Conservation (phyloP, 2,329 filamentous ascomycete species). For the Calonectria ilicicola region DNA sequence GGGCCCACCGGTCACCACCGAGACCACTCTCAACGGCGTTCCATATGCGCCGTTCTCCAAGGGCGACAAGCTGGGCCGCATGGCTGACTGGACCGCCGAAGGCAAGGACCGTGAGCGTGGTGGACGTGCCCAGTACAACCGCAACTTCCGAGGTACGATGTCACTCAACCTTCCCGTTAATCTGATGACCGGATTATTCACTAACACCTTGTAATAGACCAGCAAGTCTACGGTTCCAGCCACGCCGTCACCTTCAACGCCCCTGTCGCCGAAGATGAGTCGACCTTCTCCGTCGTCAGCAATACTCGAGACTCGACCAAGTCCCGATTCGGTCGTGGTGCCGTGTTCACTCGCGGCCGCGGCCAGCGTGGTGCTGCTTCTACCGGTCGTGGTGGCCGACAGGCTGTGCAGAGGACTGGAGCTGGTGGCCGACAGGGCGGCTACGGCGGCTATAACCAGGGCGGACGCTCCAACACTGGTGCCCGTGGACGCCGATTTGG, state of each 20-base stretch:
- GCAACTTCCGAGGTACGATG: conserved; percentile 86
- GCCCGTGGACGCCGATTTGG: conserved; percentile 89
- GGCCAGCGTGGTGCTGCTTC: conserved; percentile 80
- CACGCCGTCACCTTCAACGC: conserved; percentile 89
- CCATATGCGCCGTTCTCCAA: conserved; percentile 99
- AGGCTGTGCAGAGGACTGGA: conserved; percentile 77
- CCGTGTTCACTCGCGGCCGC: conserved; percentile 89
- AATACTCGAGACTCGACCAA: conserved; percentile 90
- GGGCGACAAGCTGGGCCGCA: conserved; percentile 97
- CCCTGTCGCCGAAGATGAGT: conserved; percentile 93
- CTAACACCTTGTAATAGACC: conserved; percentile 68
- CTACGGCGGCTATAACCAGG: conserved; percentile 74
- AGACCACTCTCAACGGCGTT: conserved; percentile 93
- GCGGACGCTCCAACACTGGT: conserved; percentile 75
- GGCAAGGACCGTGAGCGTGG: conserved; percentile 86
- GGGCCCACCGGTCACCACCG: conserved; percentile 85
- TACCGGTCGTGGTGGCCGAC: conserved; percentile 68
- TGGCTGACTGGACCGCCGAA: conserved; percentile 98
- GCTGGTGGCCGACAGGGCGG: conserved; percentile 75
- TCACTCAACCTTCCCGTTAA: neutral
- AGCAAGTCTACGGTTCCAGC: conserved; percentile 96
- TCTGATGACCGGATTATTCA: conserved; percentile 7
- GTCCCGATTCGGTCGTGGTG: conserved; percentile 88
- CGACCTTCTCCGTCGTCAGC: conserved; percentile 97
- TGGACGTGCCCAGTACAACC: conserved; percentile 88